phyloP scores from a whole-genome alignment of 2,329 filamentous ascomycete species.

The Talaromyces sp. region DNA sequence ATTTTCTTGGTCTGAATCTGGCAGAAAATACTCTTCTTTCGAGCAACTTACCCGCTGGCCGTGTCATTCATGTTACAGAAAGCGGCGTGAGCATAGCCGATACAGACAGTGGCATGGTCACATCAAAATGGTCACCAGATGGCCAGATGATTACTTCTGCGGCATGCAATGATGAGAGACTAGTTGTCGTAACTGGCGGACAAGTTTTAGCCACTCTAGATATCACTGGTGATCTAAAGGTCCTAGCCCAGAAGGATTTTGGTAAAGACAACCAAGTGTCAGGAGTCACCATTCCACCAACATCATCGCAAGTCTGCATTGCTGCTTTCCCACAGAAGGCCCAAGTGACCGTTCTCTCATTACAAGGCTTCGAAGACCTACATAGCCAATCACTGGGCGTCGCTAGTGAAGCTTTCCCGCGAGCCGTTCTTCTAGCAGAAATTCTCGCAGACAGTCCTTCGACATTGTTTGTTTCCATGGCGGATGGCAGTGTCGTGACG shows the following conservation, averaged over 20 bases:
- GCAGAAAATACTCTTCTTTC: constrained; percentile 68
- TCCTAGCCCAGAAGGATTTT: constrained; percentile 59
- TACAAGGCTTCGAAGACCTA: constrained; percentile 63
- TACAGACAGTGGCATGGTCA: constrained; percentile 45
- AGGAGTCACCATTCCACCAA: constrained; percentile 71
- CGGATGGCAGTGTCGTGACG: constrained; percentile 85
- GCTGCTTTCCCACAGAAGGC: constrained; percentile 87
- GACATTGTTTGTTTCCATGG: constrained; percentile 83
- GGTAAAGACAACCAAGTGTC: constrained; percentile 72
- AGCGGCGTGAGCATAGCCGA: constrained; percentile 62
- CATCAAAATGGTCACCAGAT: constrained; percentile 46
- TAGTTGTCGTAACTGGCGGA: constrained; percentile 74
- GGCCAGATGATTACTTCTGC: constrained; percentile 67
- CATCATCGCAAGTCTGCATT: constrained; percentile 64
- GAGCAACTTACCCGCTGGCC: constrained; percentile 59
- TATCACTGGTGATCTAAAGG: constrained; percentile 56
- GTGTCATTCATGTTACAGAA: constrained; percentile 73
- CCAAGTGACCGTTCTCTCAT: constrained; percentile 68
- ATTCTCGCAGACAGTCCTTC: constrained; percentile 65
- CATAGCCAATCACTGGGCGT: constrained; percentile 61
- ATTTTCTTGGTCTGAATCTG: constrained; percentile 68
- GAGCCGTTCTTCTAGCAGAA: constrained; percentile 75
- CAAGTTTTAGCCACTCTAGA: constrained; percentile 67
- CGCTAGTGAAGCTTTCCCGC: constrained; percentile 73
- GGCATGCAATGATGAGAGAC: constrained; percentile 66